A percentile compares a stretch with the other conserved stretches of the same genome.
Evolutionary conservation across 2,329 filamentous ascomycete genomes (phyloP).

Genomic region (Alternaria tenuissima): DNA sequence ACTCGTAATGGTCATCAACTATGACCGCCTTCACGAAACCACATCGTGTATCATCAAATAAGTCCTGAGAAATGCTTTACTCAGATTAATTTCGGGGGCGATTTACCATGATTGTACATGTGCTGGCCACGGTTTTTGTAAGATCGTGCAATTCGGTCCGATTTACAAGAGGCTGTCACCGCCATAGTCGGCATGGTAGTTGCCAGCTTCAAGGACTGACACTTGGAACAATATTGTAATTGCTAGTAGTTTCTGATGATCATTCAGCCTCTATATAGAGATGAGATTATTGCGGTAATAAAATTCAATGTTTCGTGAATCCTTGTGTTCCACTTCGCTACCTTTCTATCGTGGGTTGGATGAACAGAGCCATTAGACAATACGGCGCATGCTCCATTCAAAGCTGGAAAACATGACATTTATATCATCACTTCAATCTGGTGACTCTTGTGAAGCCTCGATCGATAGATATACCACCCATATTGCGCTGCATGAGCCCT

Average conservation of each 20-base stretch:
- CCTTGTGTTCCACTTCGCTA: neutral
- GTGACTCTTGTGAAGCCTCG: neutral
- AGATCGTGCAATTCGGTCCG: neutral
- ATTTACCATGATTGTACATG: neutral
- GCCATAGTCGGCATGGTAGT: neutral
- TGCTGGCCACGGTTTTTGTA: neutral
- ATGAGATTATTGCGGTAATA: neutral
- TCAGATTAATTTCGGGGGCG: too few species aligned
- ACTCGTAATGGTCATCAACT: neutral
- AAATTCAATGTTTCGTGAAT: neutral
- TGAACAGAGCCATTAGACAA: neutral
- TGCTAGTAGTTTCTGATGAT: neutral
- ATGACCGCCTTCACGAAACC: neutral
- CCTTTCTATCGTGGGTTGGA: neutral
- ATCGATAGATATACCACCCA: neutral
- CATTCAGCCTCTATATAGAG: neutral
- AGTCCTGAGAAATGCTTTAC: neutral
- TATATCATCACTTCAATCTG: too few species aligned
- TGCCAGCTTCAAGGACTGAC: neutral
- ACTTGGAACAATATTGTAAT: neutral
- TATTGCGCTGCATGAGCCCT: neutral
- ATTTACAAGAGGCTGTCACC: neutral
- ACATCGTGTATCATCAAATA: neutral
- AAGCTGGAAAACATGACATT: neutral
- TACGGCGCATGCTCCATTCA: neutral